A percentile compares a stretch with the other conserved stretches of the same genome.
phyloP scores from a whole-genome alignment of 768 basidiomycete genomes.

The Tremella yokohamensis region DNA sequence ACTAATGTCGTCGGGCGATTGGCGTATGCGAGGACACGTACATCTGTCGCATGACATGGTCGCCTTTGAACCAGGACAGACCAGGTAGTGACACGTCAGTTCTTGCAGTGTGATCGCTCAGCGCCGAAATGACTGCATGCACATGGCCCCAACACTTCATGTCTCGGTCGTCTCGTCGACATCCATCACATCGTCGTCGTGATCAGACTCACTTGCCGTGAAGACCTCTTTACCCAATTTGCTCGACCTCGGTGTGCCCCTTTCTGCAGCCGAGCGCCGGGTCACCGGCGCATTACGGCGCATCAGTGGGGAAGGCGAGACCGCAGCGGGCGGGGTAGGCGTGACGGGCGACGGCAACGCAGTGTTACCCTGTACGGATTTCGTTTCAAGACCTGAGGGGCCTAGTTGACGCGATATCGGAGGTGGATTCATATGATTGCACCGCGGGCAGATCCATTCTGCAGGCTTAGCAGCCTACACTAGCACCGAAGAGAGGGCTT shows the following conservation, averaged over 20 bases:
- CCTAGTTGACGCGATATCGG: slow-evolving; percentile 25
- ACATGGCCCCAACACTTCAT: too few relatives aligned
- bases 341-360: background rate
- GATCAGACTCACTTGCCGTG: slow-evolving; percentile 16
- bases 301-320: slow-evolving; percentile 15
- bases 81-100: too few relatives aligned
- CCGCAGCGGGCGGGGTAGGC: slow-evolving; percentile 7
- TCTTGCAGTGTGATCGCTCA: too few relatives aligned
- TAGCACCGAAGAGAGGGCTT: slow-evolving; percentile 16
- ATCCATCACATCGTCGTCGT: too few relatives aligned
- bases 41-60: too few relatives aligned
- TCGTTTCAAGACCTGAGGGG: background rate
- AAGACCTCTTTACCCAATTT: slow-evolving; percentile 38
- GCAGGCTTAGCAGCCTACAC: background rate
- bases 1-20: too few relatives aligned
- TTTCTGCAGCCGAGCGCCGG: slow-evolving; percentile 22
- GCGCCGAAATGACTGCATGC: too few relatives aligned
- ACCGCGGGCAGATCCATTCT: slow-evolving; percentile 46
- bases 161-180: too few relatives aligned
- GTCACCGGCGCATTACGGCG: slow-evolving; percentile 22
- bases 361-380: background rate
- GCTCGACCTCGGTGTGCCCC: slow-evolving; percentile 28
- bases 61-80: too few relatives aligned
- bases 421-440: slow-evolving; percentile 47
- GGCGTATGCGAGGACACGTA: too few relatives aligned